phyloP scores from a whole-genome alignment of 768 basidiomycete species.

The Myochromella boudieri region DNA sequence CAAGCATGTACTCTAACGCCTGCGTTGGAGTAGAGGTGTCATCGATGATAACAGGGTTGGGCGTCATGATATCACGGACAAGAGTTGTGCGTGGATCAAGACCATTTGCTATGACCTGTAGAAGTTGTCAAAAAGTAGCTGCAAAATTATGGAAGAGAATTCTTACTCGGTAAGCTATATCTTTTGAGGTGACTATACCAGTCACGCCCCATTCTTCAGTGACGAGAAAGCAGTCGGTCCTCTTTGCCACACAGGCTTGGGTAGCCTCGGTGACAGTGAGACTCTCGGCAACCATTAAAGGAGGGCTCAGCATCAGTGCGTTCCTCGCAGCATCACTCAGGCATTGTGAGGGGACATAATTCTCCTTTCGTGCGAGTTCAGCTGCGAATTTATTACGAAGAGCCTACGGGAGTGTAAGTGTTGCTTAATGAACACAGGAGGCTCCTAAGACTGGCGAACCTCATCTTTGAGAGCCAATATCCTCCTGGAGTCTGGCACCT shows the following conservation, averaged over 20 bases:
- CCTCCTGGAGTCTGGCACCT: not conserved
- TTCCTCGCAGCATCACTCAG: not conserved
- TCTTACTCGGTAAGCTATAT: conserved; percentile 6
- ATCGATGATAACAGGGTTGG: not conserved
- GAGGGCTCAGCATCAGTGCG: not conserved
- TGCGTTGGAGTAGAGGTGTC: not conserved
- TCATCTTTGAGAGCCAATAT: not conserved
- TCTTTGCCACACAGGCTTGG: not conserved
- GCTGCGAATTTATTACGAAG: not conserved
- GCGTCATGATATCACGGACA: conserved; percentile 9
- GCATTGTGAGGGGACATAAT: not conserved
- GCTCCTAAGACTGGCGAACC: not conserved
- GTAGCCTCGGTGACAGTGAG: not conserved
- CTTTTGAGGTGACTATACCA: conserved; percentile 8
- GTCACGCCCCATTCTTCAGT: not conserved
- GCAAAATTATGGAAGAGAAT: not conserved
- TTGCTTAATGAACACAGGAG: not conserved
- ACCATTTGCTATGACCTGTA: conserved; percentile 5
- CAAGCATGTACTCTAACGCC: conserved; percentile 6
- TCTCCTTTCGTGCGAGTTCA: not conserved
- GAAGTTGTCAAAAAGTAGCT: not conserved
- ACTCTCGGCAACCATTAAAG: not conserved
- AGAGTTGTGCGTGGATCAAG: conserved; percentile 7
- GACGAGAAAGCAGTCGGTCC: conserved; percentile 3
- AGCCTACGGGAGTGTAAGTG: not conserved